Evolutionary conservation across 1,284 basidiomycete species (phyloP), one percentile per base, ranked within the genome.

Genomic region (Neonothopanus nambi): DNA sequence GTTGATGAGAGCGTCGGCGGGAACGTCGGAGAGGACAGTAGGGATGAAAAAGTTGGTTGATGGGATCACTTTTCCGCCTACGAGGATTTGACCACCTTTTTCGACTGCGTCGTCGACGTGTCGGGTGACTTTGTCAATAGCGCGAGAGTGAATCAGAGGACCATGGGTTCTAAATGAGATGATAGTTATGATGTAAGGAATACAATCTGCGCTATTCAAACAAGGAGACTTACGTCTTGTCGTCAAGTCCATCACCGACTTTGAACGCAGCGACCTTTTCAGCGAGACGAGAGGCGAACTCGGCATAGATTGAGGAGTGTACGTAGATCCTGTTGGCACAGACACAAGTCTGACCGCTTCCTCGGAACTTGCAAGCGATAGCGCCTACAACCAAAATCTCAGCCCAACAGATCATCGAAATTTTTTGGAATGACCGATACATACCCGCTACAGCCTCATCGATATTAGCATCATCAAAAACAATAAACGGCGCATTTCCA

Each of bases 381-480:
- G 92, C 92, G 47, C 78, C 94, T 90, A 58, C 2, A 45, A 44
- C 17, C 20, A 30, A 26, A 33, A 11, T n/a, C 15, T n/a, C n/a
- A n/a, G n/a, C n/a, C n/a, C n/a, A n/a, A n/a, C 23, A 3, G n/a
- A 21, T 37, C 3, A 37, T 11, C n/a, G 5, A 21, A 15, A 40
- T 5, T 30, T 18, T n/a, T n/a, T n/a, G n/a, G n/a, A n/a, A n/a
- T n/a, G n/a, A n/a, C n/a, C 37, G 11, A 21, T 17, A 36, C 66
- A 26, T 56, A 86, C 88, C 85, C 58, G 89, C 87, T n/a, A 99
- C 92, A 23, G 97, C 97, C 50, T 89, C 87, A 57, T 95, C 91
- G 49, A 99, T 81, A 67, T 99, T 89, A 0, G 95, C 95, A 65
- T 99, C 97, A 57, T 95, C 91, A 67, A 99, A 99, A 7, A 99